Evolutionary conservation across 352 stramenopile genomes (phyloP), one percentile per base, ranked within the genome.

Genomic region (Phytophthora idaei): DNA sequence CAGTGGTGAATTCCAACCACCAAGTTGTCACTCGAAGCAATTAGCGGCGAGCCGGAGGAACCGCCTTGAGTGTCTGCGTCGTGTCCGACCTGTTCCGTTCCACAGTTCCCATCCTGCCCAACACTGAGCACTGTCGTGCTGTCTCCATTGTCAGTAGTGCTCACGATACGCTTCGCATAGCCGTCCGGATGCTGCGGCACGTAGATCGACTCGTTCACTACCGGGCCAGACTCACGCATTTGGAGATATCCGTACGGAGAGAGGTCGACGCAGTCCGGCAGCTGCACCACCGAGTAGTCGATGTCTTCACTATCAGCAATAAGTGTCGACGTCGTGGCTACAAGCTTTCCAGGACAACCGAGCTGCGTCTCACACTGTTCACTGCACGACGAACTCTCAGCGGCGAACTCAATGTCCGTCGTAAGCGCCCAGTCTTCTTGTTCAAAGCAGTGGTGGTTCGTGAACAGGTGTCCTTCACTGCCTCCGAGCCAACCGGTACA

Each of bases 381-480:
- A n/a, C 55, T 65, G 46, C 85, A 93, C 21, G 67, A 73, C 3
- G 63, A 63, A 28, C 79, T 83, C 64, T 93, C 77, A 8, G 81
- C 81, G 1, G 14, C 59, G 21, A 93, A 90, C 70, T 93, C 85
- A 67, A 89, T 67, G 41, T 92, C 78, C 8, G 72, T 83, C 17
- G 56, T 57, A 0, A 63, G 51, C 0, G 72, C 78, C 53, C 69
- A 60, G 1, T 65, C 63, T 34, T 67, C 52, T 21, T 66, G 31
- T 14, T 75, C 53, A 41, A 89, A 89, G 61, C 81, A 93, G 65
- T 93, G 83, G 17, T 83, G 62, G 71, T 92, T 92, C 7, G 85
- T 92, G 66, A 92, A 74, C n/a, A 93, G 21, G 61, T 93, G 81
- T 1, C 79, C 78, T 34, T 88, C 73, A 44, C 69, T 89, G 14